Evolutionary conservation across 176 grass and related monocot genomes (phyloP).

Genomic region (Phoenix dactylifera): DNA sequence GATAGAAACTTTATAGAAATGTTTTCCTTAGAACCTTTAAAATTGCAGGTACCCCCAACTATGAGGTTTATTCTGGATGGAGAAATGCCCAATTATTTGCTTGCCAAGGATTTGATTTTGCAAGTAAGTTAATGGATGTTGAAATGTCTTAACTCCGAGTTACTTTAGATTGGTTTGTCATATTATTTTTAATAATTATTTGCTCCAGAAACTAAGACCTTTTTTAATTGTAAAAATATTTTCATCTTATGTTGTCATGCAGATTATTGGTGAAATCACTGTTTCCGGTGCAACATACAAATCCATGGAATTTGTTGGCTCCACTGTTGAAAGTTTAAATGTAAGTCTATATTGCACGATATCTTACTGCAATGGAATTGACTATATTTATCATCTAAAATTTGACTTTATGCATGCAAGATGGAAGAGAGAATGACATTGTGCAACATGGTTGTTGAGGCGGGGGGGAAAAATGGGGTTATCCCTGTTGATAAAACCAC

Average conservation of each 20-base stretch:
- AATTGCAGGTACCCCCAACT: constrained; percentile 73
- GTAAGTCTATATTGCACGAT: constrained; percentile 28
- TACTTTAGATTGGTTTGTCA: too few relatives aligned
- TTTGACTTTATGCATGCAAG: constrained; percentile 24
- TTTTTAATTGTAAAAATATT: not conserved
- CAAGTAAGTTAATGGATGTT: constrained; percentile 48
- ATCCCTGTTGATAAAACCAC: constrained; percentile 77
- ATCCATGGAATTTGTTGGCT: constrained; percentile 79
- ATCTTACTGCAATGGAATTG: constrained; percentile 4
- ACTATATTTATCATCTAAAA: constrained; percentile 6
- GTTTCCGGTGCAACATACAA: constrained; percentile 91
- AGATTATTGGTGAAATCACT: constrained; percentile 91
- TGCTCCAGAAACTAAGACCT: not conserved
- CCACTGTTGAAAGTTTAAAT: constrained; percentile 60
- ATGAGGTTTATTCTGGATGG: constrained; percentile 77
- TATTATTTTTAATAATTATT: too few relatives aligned
- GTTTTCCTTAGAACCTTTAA: not conserved
- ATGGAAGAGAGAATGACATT: constrained; percentile 97
- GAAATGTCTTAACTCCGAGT: too few relatives aligned
- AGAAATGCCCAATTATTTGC: constrained; percentile 95
- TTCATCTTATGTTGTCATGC: constrained; percentile 3
- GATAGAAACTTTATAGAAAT: too few relatives aligned
- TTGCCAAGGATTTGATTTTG: constrained; percentile 97
- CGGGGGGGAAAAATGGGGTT: constrained; percentile 85
- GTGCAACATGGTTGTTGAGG: constrained; percentile 94